phyloP scores from a whole-genome alignment of 192 early-diverging fungal genomes.

The Rhizoclosmatium sp. region DNA sequence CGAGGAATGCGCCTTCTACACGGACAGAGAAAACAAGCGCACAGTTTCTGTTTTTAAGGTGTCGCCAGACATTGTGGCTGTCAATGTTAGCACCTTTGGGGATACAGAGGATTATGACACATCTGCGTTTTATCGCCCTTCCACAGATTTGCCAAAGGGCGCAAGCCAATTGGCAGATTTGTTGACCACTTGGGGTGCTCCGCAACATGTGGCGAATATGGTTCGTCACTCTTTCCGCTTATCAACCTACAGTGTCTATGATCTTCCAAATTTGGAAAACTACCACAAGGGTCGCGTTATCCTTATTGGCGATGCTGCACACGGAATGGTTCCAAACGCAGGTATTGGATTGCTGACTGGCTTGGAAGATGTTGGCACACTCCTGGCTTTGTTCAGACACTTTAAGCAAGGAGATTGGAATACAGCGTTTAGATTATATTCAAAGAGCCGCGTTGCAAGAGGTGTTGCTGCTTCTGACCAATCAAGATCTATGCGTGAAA shows the following conservation, averaged over 20 bases:
- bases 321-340: no score
- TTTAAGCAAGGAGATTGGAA: background rate
- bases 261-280: background rate
- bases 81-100: background rate
- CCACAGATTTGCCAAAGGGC: background rate
- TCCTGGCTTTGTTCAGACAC: background rate
- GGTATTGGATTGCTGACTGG: background rate
- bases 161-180: background rate
- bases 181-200: background rate
- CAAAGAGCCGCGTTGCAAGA: background rate
- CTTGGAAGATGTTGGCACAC: conserved; percentile 5
- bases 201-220: conserved; percentile 4
- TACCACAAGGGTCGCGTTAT: background rate
- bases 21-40: background rate
- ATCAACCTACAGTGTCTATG: conserved; percentile 6
- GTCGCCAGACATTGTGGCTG: background rate
- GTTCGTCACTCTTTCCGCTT: background rate
- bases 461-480: no score
- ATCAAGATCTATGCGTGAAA: background rate
- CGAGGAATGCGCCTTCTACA: background rate
- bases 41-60: background rate
- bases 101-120: no score
- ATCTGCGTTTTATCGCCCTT: background rate
- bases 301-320: no score
- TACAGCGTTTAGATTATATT: background rate